Percentiles rank a stretch among this genome's conserved stretches.
phyloP scores from a whole-genome alignment of 2,329 filamentous ascomycete genomes.

The Aspergillus carbonarius region DNA sequence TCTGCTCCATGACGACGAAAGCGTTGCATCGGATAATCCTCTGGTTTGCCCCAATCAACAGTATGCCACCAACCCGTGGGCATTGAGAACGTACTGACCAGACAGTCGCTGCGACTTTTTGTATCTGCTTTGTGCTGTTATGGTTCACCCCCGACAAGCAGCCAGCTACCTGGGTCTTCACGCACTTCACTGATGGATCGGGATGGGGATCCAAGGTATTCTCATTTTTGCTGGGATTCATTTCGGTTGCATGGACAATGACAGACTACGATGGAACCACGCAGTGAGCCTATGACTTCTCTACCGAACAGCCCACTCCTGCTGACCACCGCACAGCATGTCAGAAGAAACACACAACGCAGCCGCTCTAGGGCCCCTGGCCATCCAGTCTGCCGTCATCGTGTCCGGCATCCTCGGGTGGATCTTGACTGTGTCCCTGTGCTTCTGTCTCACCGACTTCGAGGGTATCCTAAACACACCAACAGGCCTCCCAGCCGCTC shows the following conservation, averaged over 20 bases:
- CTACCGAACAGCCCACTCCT: not conserved
- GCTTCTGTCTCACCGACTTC: conserved; percentile 61
- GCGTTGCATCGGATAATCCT: conserved; percentile 59
- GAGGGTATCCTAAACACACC: conserved; percentile 57
- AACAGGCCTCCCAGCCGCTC: conserved; percentile 61
- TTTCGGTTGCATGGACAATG: conserved; percentile 56
- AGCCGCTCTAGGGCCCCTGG: conserved; percentile 58
- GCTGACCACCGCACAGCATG: conserved; percentile 46
- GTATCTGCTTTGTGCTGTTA: conserved; percentile 60
- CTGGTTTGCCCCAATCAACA: conserved; percentile 67
- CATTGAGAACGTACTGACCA: not conserved
- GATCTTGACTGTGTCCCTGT: conserved; percentile 63
- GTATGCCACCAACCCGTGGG: conserved; percentile 32
- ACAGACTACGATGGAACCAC: conserved; percentile 68
- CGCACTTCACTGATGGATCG: conserved; percentile 60
- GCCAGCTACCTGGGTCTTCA: conserved; percentile 60
- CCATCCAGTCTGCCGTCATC: conserved; percentile 60
- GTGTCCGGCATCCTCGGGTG: conserved; percentile 62
- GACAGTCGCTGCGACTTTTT: conserved; percentile 57
- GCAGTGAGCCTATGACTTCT: conserved; percentile 47
- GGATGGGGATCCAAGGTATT: conserved; percentile 62
- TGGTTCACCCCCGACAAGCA: conserved; percentile 60
- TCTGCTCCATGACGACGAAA: conserved; percentile 64
- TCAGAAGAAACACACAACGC: conserved; percentile 67
- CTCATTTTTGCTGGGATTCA: conserved; percentile 60